Base-by-base conservation (phyloP, 805 yeast species). In the Spathaspora gorwiae region DNA sequence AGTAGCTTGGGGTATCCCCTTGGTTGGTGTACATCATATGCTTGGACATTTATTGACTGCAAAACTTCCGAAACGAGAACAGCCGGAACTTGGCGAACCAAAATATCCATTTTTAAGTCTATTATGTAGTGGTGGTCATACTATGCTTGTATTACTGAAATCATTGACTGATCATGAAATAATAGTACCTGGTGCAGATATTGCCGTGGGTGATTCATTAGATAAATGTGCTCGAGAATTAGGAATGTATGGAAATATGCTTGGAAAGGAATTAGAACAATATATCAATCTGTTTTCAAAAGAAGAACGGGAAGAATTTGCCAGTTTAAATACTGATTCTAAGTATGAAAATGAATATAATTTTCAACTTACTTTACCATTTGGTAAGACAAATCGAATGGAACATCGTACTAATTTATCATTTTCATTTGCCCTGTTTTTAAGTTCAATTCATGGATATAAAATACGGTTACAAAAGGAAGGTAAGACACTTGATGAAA, bases 1-100 rank as follows among this genome's bases (percentile, higher is more conserved):
- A 1, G 66, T 85, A 0, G 97, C 90, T 0, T 85, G 89, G 84
- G 62, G 76, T 11, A 76, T 70, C 6, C 97, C 97, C 0, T 56
- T 88, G 14, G 70, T 94, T 1, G 98, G 97, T 0, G 96, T 92
- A 0, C 95, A 94, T 61, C 99, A 94, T 57, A 92, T 94, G 99
- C 70, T 92, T 40, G 99, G 96, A 0, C 99, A 94, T 66, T 67
- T 94, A 5, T 62, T 94, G 27, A 72, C 87, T 0, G 61, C 73
- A 0, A 57, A 54, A 14, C 53, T 71, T 32, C 61, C 68, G 3
- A 58, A 60, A 41, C 31, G 43, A 27, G 43, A 46, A 44, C 56
- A 51, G 81, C 90, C 1, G 61, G 90, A 42, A 60, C 81, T 60
- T 66, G 60, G 19, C 56, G 64, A 42, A 0, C 87, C 87, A 0